A percentile compares a stretch with the other conserved stretches of the same genome.
Conservation (phyloP, 371 early-diverging fungal genomes). For the Mucor velutinosus region DNA sequence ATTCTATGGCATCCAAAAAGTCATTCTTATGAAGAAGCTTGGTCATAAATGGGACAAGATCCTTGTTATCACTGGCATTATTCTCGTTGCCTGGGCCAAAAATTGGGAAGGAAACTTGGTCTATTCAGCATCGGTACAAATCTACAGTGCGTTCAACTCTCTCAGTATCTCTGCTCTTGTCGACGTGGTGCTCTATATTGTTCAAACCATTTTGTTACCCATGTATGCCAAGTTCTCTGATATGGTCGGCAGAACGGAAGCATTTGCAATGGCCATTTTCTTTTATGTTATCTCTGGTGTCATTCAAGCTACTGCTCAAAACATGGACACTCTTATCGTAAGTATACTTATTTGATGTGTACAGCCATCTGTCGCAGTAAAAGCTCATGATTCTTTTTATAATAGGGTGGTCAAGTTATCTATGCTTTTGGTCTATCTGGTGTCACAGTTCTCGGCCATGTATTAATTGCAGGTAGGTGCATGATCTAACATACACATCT, state of each 20-base stretch:
- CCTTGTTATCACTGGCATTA: constrained; percentile 20
- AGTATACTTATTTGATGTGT: neutral
- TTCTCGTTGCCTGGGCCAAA: constrained; percentile 31
- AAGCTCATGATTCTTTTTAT: neutral
- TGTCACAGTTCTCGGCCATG: constrained; percentile 33
- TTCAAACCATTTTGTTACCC: constrained; percentile 28
- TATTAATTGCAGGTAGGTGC: constrained; percentile 40
- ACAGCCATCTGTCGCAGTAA: neutral
- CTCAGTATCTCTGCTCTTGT: constrained; percentile 19
- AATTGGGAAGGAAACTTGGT: constrained; percentile 32
- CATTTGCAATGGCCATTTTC: constrained; percentile 18
- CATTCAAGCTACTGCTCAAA: constrained; percentile 23
- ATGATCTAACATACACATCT: neutral
- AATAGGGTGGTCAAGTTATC: constrained; percentile 40
- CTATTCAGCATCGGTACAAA: constrained; percentile 7
- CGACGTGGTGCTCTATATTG: constrained; percentile 24
- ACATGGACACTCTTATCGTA: constrained; percentile 21
- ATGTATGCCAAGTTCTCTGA: constrained; percentile 35
- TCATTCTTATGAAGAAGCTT: constrained; percentile 22
- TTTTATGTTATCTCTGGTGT: constrained; percentile 28
- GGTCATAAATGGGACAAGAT: constrained; percentile 21
- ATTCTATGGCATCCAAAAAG: constrained; percentile 25
- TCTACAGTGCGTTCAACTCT: constrained; percentile 19
- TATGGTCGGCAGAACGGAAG: constrained; percentile 32
- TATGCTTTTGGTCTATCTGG: constrained; percentile 42